These are phyloP conservation scores for Carex arenaria DNA, from an alignment of 202 grass and related monocot species.

Conservation along the genomic window DNA sequence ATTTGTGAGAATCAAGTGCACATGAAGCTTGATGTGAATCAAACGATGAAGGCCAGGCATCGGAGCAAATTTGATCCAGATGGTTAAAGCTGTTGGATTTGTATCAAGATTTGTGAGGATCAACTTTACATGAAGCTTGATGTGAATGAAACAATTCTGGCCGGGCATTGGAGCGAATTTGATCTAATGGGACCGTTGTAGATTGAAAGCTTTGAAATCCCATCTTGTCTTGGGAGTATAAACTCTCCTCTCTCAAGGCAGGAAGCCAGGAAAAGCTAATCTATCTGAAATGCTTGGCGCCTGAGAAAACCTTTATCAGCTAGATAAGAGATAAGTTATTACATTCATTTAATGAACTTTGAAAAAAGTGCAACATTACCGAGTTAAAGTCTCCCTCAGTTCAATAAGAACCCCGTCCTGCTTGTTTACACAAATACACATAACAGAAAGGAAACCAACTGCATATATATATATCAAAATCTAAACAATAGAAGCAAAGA, in stretches of 20 bases:
- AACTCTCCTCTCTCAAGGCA: background rate
- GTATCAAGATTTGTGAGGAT: no score
- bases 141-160: no score
- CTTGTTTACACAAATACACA: background rate
- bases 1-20: no score
- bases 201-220: background rate
- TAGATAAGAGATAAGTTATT: background rate
- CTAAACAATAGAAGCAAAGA: background rate
- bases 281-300: background rate
- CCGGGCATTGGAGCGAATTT: no score
- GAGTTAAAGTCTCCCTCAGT: background rate
- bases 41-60: no score
- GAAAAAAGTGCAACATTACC: background rate
- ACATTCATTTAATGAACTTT: conserved; percentile 15
- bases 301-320: background rate
- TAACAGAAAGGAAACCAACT: background rate
- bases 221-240: background rate
- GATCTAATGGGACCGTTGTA: no score
- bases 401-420: background rate
- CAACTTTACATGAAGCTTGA: no score
- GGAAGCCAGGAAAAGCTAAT: conserved; percentile 3
- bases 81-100: no score
- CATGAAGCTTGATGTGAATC: no score
- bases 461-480: background rate
- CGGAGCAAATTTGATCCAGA: no score